phyloP scores from a whole-genome alignment of 2,329 filamentous ascomycete species.

The Aspergillus pseudoviridinutans region DNA sequence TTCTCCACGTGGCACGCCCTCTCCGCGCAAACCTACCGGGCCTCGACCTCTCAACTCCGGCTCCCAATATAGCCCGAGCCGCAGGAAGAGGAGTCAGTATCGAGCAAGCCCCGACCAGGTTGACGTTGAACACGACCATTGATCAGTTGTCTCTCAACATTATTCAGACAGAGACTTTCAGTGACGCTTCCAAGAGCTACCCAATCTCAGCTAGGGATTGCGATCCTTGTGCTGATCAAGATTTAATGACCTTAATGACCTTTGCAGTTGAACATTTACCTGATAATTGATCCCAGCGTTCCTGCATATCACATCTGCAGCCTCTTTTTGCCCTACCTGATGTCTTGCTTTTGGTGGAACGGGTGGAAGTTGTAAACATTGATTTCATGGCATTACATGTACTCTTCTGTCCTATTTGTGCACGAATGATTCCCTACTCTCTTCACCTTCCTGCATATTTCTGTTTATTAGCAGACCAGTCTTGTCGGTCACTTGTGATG shows the following conservation, averaged over 20 bases:
- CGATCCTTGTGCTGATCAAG: neutral
- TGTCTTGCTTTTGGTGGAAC: constrained; percentile 2
- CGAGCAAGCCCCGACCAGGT: constrained; percentile 39
- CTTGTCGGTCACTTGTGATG: neutral
- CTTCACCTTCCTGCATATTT: constrained; percentile 6
- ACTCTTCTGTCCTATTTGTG: constrained; percentile 1
- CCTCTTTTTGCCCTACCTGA: constrained; percentile 3
- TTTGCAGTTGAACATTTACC: neutral
- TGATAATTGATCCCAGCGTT: neutral
- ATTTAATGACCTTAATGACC: constrained; percentile 1
- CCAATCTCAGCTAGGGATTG: neutral
- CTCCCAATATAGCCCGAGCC: constrained; percentile 33
- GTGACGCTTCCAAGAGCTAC: neutral
- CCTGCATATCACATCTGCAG: constrained; percentile 13
- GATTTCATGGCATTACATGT: constrained; percentile 1
- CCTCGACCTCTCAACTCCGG: constrained; percentile 43
- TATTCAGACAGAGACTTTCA: neutral
- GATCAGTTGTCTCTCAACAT: constrained; percentile 8
- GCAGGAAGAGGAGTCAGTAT: constrained; percentile 35
- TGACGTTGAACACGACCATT: constrained; percentile 37
- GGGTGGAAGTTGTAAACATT: constrained; percentile 11
- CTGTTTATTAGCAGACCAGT: neutral
- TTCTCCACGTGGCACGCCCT: constrained; percentile 29
- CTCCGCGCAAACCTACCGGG: constrained; percentile 45
- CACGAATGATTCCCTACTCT: constrained; percentile 16